phyloP scores from a whole-genome alignment of 225 moss, liverwort and hornwort genomes.

The Bryum argenteum region DNA sequence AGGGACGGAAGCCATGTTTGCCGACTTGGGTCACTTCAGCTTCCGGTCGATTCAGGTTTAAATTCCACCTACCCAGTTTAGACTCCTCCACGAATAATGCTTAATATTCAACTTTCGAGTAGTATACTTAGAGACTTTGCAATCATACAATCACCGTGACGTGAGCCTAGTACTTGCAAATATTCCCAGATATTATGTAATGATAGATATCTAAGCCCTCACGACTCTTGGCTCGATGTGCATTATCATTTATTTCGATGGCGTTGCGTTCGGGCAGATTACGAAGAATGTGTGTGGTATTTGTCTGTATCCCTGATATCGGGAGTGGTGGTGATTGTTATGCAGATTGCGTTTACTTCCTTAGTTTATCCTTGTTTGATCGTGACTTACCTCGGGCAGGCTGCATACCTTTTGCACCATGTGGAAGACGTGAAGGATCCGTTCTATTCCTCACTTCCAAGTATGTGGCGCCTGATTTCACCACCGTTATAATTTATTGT shows the following conservation, averaged over 20 bases:
- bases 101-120: not conserved
- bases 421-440: constrained; percentile 59
- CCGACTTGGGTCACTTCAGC: constrained; percentile 93
- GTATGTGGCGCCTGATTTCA: constrained; percentile 38
- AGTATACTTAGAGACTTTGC: not conserved
- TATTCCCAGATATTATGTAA: not conserved
- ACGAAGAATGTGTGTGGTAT: not conserved
- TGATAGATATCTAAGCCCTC: not conserved
- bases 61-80: too few species aligned
- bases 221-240: not conserved
- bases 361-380: constrained; percentile 84
- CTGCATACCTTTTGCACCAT: constrained; percentile 69
- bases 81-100: not conserved
- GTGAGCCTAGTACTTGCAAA: not conserved
- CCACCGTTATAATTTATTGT: not conserved
- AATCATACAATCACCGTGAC: not conserved
- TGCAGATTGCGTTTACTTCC: constrained; percentile 81
- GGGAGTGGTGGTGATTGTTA: constrained; percentile 16
- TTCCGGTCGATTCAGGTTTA: constrained; percentile 80
- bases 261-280: not conserved
- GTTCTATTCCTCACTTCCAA: constrained; percentile 79
- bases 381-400: constrained; percentile 80
- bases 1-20: constrained; percentile 96
- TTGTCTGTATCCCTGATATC: constrained; percentile 12
- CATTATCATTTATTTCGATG: not conserved